These are phyloP conservation scores for Thraustochytrium sp. DNA, from an alignment of 352 stramenopile genomes.

Conservation along the genomic window DNA sequence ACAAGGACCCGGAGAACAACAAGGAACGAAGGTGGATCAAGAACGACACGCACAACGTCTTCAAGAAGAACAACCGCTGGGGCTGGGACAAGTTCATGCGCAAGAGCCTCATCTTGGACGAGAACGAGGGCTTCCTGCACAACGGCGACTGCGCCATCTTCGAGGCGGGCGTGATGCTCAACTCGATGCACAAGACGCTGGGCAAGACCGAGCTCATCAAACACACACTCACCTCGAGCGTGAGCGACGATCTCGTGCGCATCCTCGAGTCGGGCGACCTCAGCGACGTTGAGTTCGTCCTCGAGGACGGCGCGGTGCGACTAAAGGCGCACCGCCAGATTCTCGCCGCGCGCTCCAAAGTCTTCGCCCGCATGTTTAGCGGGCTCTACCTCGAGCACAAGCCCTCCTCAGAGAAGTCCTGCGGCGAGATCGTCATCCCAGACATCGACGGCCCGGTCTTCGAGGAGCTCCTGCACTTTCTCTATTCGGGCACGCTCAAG, in stretches of 20 bases:
- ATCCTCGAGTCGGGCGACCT: constrained; percentile 9
- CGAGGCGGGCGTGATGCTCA: constrained; percentile 20
- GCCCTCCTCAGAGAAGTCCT: background rate
- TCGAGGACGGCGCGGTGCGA: background rate
- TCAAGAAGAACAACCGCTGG: constrained; percentile 25
- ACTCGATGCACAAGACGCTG: constrained; percentile 31
- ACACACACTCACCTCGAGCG: background rate
- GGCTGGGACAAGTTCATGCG: constrained; percentile 39
- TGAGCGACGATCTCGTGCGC: constrained; percentile 33
- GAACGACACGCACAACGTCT: constrained; percentile 10
- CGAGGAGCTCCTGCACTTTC: constrained; percentile 21
- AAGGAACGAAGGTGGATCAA: constrained; percentile 20
- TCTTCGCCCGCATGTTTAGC: constrained; percentile 27
- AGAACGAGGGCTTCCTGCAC: background rate
- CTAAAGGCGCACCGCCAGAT: constrained; percentile 8
- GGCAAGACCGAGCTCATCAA: background rate
- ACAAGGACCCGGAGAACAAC: background rate
- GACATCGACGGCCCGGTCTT: constrained; percentile 25
- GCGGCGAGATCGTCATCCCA: constrained; percentile 6
- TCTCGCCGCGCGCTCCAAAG: background rate
- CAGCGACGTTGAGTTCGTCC: constrained; percentile 6
- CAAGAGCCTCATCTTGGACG: background rate
- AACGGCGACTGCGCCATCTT: constrained; percentile 5
- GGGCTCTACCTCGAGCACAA: constrained; percentile 18
- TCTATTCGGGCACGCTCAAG: constrained; percentile 24